A percentile compares a stretch with the other conserved stretches of the same genome.
Conservation (phyloP, 441 rosid genomes). For the Brassica balearica region DNA sequence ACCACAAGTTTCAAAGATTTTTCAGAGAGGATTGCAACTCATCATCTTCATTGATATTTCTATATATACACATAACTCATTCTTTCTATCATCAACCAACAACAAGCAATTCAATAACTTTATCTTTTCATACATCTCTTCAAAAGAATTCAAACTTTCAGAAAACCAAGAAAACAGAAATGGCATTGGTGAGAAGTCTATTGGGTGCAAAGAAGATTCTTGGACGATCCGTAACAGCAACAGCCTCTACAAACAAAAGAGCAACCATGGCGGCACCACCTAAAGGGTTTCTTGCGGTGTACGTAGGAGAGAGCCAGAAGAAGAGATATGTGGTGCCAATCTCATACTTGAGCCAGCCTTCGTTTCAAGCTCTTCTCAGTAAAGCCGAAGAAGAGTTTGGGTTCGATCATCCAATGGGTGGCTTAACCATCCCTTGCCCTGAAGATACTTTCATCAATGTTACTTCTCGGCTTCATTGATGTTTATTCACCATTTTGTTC, state of each 20-base stretch:
- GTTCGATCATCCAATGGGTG: conserved; percentile 16
- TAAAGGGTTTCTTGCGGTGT: conserved; percentile 36
- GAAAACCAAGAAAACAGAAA: neutral
- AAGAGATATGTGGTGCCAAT: conserved; percentile 31
- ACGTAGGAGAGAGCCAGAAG: conserved; percentile 33
- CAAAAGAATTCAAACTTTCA: conserved; percentile 1
- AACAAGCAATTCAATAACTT: conserved; percentile 2
- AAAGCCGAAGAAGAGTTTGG: conserved; percentile 28
- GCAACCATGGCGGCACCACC: conserved; percentile 25
- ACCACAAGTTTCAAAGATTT: conserved; percentile 23
- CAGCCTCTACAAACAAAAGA: neutral
- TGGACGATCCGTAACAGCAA: neutral
- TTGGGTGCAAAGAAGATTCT: conserved; percentile 32
- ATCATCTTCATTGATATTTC: neutral
- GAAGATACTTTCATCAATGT: conserved; percentile 18
- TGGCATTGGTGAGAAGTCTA: conserved; percentile 39
- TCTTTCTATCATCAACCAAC: conserved; percentile 14
- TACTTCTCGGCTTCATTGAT: conserved; percentile 11
- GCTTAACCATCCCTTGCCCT: conserved; percentile 17
- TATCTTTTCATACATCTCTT: conserved; percentile 15
- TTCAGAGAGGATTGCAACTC: neutral
- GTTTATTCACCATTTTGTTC: neutral
- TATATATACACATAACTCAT: neutral
- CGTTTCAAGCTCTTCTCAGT: conserved; percentile 24
- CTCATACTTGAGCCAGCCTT: conserved; percentile 30